Percentiles rank a stretch among this genome's conserved stretches.
Evolutionary conservation across 2,329 filamentous ascomycete genomes (phyloP).

Genomic region (Zymoseptoria brevis): DNA sequence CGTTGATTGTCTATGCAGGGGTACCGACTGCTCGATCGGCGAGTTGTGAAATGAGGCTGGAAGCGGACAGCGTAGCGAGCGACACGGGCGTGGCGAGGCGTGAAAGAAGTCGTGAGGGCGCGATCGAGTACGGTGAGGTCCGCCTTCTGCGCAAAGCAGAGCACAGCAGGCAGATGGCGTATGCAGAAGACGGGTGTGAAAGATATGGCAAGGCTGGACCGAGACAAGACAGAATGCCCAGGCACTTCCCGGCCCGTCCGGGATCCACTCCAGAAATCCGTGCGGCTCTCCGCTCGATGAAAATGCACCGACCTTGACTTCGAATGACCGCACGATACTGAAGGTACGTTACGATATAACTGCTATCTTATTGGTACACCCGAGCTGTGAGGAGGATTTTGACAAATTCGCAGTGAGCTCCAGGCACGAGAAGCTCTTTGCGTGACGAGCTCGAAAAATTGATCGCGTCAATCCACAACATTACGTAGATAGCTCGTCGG

Average conservation of each 20-base stretch:
- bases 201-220: neutral
- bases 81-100: neutral
- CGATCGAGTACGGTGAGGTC: neutral
- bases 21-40: neutral
- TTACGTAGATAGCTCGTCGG: neutral
- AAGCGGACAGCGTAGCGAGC: neutral
- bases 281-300: neutral
- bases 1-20: conserved; percentile 1
- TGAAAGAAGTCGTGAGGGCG: neutral
- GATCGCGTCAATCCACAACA: neutral
- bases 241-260: neutral
- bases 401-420: neutral
- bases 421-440: neutral
- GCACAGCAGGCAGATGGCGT: neutral
- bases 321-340: neutral
- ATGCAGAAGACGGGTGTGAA: neutral
- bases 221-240: neutral
- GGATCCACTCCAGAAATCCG: neutral
- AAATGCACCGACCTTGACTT: neutral
- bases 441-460: neutral
- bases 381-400: neutral
- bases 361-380: neutral
- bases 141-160: conserved; percentile 1
- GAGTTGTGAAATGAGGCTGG: neutral
- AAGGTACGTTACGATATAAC: neutral